These are phyloP conservation scores for Penicilliopsis zonata DNA, from an alignment of 495 filamentous ascomycete species.

Conservation along the genomic window DNA sequence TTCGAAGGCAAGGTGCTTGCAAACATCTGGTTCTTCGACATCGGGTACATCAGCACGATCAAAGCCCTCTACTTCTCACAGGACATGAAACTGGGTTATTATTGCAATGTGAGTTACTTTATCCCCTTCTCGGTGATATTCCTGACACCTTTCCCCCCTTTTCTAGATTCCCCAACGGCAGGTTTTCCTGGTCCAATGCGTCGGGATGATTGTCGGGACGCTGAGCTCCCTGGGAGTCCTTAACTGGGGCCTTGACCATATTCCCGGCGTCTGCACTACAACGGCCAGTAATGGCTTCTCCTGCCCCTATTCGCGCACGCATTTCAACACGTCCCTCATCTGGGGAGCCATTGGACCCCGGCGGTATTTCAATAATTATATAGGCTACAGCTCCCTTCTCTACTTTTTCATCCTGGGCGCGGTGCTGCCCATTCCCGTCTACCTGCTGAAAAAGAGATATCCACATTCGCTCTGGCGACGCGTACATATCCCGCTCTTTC, in stretches of 20 bases:
- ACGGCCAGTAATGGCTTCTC: conserved; percentile 23
- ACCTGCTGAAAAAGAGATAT: conserved; percentile 23
- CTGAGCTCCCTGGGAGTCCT: conserved; percentile 28
- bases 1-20: too few species aligned
- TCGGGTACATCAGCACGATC: too few species aligned
- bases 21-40: too few species aligned
- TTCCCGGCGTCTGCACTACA: conserved; percentile 21
- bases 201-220: conserved; percentile 26
- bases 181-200: conserved; percentile 23
- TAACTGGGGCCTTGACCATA: conserved; percentile 28
- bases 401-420: conserved; percentile 27
- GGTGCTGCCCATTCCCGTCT: conserved; percentile 17
- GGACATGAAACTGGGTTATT: too few species aligned
- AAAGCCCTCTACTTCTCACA: too few species aligned
- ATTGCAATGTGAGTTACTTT: too few species aligned
- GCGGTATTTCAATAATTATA: conserved; percentile 10
- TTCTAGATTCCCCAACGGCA: conserved; percentile 29
- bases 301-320: conserved; percentile 28
- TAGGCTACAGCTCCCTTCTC: conserved; percentile 15
- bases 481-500: conserved; percentile 35
- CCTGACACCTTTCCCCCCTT: too few species aligned
- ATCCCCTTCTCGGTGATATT: too few species aligned
- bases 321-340: conserved; percentile 28
- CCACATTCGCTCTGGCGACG: conserved; percentile 21
- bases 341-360: conserved; percentile 30